These are phyloP conservation scores for Lachnellula subtilissima DNA, from an alignment of 2,329 filamentous ascomycete genomes.

Conservation along the genomic window DNA sequence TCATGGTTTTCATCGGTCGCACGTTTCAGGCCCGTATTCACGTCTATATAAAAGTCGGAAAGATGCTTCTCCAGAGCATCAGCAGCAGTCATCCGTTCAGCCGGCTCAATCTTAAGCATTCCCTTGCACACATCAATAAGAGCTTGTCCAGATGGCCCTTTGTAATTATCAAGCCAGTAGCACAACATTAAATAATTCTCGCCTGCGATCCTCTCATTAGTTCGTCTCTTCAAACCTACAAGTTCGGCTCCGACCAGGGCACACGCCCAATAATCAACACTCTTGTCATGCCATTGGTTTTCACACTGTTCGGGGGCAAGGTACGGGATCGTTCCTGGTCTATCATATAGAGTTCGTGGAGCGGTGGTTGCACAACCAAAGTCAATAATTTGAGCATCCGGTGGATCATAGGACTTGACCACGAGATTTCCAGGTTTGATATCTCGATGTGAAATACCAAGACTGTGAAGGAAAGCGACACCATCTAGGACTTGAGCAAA, in stretches of 20 bases:
- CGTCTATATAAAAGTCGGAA: not conserved
- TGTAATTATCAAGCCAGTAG: conserved; percentile 1
- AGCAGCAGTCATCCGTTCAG: conserved; percentile 4
- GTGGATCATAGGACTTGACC: conserved; percentile 18
- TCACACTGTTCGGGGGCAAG: conserved; percentile 19
- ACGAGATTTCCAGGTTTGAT: conserved; percentile 20
- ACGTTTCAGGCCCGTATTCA: conserved; percentile 4
- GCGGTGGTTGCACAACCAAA: conserved; percentile 19
- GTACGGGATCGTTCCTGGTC: conserved; percentile 20
- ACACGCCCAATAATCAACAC: conserved; percentile 19
- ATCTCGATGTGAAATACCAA: conserved; percentile 18
- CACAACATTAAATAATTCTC: not conserved
- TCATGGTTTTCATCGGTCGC: not conserved
- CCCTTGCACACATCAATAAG: not conserved
- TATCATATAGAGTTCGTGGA: conserved; percentile 14
- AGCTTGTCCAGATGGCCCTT: not conserved
- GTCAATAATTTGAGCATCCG: conserved; percentile 19
- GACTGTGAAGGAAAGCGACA: conserved; percentile 16
- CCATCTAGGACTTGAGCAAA: conserved; percentile 20
- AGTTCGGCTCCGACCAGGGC: conserved; percentile 13
- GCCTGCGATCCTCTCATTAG: conserved; percentile 4
- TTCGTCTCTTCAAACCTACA: conserved; percentile 3
- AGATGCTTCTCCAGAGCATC: conserved; percentile 5
- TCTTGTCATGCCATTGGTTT: conserved; percentile 8
- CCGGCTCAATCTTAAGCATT: conserved; percentile 9